A percentile compares a stretch with the other conserved stretches of the same genome.
These are phyloP conservation scores for Phytopythium boreale DNA, from an alignment of 352 stramenopile genomes.

Conservation along the genomic window DNA sequence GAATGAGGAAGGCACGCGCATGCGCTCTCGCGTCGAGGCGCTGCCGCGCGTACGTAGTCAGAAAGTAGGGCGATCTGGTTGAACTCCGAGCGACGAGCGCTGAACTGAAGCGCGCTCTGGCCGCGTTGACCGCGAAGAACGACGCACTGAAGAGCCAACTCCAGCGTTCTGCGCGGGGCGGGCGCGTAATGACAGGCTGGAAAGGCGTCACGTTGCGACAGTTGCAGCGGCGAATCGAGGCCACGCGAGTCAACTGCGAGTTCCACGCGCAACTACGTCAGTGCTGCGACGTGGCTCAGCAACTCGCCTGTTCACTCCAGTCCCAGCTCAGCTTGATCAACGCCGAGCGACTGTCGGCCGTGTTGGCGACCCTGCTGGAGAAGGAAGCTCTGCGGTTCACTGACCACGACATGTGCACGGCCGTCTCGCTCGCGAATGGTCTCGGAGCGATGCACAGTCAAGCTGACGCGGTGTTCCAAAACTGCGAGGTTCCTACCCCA, in stretches of 20 bases:
- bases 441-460: neutral
- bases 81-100: slow-evolving; percentile 9
- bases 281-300: neutral
- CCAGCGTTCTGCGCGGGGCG: neutral
- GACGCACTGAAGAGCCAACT: neutral
- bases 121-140: neutral
- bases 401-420: neutral
- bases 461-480: neutral
- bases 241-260: slow-evolving; percentile 5
- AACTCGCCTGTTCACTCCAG: neutral
- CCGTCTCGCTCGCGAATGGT: neutral
- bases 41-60: slow-evolving; percentile 9
- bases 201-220: slow-evolving; percentile 12
- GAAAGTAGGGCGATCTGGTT: slow-evolving; percentile 10
- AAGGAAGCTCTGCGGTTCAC: neutral
- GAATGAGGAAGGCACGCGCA: neutral
- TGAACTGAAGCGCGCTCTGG: slow-evolving; percentile 3
- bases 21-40: slow-evolving; percentile 3
- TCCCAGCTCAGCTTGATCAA: neutral
- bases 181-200: slow-evolving; percentile 5
- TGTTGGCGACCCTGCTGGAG: neutral
- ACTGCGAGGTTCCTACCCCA: neutral
- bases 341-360: neutral
- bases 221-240: slow-evolving; percentile 9
- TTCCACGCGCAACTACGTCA: neutral